Base-by-base conservation (phyloP, 2,329 filamentous ascomycete species). In the Neoascochyta sp. region DNA sequence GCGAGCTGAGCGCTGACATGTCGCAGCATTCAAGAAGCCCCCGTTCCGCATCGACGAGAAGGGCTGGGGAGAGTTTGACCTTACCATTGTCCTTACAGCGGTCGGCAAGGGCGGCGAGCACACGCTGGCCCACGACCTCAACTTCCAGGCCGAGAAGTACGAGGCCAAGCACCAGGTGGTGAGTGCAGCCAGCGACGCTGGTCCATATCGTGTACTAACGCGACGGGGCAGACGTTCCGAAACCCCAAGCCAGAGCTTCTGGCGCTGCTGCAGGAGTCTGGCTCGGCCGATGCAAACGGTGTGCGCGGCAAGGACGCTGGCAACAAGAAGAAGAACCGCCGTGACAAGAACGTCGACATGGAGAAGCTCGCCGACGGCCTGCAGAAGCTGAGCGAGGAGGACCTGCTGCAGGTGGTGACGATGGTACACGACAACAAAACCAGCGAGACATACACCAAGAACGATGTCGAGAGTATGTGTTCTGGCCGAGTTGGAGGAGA, bases 51-150 rank as follows among this genome's bases (percentile, higher is more conserved):
- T 94, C 65, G 73, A 80, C 43, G 94, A 98, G 66, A 86, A 95
- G 67, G 92, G 92, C 49, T 98, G 92, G 92, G 92, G 92, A 56
- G 92, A 96, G 68, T 98, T 98, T 62, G 92, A 96, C 61, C 90
- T 98, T 80, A 74, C 73, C 26, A 92, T 96, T 54, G 79, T 85
- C 41, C 75, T 93, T 49, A 83, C 81, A 57, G 85, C 83, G 23
- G 80, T 83, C 16, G 87, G 92, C 65, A 95, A 95, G 72, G 83
- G 78, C 34, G 79, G 82, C 35, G 90, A 95, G 56, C 78, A 87
- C 55, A 73, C 76, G 9, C 73, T 98, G 44, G 68, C 73, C 28
- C 92, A 98, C 64, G 92, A 98, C 59, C 75, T 98, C 39, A 95
- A 96, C 73, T 98, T 98, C 65, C 75, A 78, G 48, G 75, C 81